Percentiles rank a stretch among this genome's conserved stretches.
phyloP scores from a whole-genome alignment of 2,329 filamentous ascomycete genomes.

The Neurospora sp. region DNA sequence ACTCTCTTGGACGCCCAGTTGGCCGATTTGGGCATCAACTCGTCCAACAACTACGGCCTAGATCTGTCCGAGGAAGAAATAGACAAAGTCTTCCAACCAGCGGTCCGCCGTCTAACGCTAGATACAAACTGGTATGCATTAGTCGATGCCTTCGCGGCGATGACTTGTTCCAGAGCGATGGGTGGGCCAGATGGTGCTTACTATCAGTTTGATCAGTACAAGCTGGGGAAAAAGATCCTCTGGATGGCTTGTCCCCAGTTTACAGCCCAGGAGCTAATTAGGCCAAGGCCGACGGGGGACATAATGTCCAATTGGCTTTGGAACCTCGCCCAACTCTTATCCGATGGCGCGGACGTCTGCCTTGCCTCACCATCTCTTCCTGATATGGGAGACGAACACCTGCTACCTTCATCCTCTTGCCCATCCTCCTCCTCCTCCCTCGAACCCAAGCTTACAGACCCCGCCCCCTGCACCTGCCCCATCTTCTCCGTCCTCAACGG shows the following conservation, averaged over 20 bases:
- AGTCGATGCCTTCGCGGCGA: not conserved
- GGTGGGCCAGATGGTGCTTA: not conserved
- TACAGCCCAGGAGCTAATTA: not conserved
- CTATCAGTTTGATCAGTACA: not conserved
- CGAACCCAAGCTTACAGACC: too few species aligned
- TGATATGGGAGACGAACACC: too few species aligned
- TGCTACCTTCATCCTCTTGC: too few species aligned
- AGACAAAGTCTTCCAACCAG: not conserved
- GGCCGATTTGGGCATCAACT: not conserved
- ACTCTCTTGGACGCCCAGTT: not conserved
- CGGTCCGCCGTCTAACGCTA: not conserved
- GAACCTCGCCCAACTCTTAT: not conserved
- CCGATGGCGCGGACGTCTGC: not conserved
- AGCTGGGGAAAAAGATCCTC: not conserved
- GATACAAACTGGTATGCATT: not conserved
- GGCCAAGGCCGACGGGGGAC: not conserved
- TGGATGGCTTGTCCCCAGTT: not conserved
- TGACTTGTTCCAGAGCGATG: not conserved
- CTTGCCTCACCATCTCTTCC: too few species aligned
- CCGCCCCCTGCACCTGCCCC: not conserved
- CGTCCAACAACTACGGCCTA: too few species aligned
- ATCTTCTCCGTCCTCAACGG: not conserved
- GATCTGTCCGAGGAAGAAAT: not conserved
- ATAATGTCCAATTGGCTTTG: not conserved
- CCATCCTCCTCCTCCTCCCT: too few species aligned